Percentiles rank a stretch among this genome's conserved stretches.
Evolutionary conservation across 176 grass and related monocot species (phyloP).

Genomic region (Dendrocalamus sinicus): DNA sequence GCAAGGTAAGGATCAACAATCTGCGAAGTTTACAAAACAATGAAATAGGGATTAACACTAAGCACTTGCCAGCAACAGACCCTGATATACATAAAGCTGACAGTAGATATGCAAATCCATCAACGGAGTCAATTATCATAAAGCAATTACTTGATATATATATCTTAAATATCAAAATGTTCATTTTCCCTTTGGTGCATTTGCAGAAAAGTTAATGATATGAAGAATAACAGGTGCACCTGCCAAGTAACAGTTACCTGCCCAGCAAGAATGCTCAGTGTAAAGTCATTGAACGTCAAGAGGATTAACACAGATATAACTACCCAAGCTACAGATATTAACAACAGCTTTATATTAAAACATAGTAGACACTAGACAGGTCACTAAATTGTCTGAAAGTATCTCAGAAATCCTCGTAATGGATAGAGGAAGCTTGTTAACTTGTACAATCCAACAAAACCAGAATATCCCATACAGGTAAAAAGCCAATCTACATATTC

Average conservation of each 20-base stretch:
- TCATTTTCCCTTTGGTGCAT: background rate
- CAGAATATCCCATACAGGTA: background rate
- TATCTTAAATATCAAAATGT: background rate
- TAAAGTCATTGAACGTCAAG: background rate
- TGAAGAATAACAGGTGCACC: background rate
- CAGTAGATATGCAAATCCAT: background rate
- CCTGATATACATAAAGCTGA: background rate
- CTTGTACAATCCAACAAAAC: background rate
- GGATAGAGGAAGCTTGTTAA: conserved; percentile 7
- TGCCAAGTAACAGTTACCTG: background rate
- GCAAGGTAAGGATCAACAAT: conserved; percentile 90
- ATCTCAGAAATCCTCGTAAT: background rate
- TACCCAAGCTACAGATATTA: background rate
- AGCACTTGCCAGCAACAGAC: background rate
- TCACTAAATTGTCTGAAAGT: background rate
- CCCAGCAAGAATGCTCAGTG: background rate
- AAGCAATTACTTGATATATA: background rate
- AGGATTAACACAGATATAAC: background rate
- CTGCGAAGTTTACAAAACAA: conserved; percentile 46
- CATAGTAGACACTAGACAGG: conserved; percentile 22
- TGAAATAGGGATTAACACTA: background rate
- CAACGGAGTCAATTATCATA: background rate
- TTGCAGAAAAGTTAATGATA: background rate
- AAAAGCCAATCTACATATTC: background rate
- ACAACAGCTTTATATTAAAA: background rate